Evolutionary conservation across 2,329 filamentous ascomycete species (phyloP), one percentile per base, ranked within the genome.

Genomic region (Fusarium avenaceum): DNA sequence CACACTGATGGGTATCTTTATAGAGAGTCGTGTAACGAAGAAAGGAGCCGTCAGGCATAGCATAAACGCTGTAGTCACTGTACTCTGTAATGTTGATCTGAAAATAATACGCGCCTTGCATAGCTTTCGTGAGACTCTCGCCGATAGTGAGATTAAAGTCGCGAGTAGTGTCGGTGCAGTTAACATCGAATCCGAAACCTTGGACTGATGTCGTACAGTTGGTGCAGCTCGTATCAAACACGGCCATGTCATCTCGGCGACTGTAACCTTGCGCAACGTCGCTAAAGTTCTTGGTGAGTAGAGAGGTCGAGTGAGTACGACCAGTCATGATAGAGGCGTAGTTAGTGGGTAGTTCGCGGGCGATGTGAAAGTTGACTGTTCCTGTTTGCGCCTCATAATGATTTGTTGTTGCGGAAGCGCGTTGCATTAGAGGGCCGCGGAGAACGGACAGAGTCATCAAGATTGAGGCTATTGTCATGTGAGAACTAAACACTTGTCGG

Each of bases 391-490:
- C 38, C 11, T 56, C 38, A n/a, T 50, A 70, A 15, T 45, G 17
- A 13, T 71, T 71, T 13, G 65, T 33, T 1, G 69, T 71, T 2
- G 63, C 55, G 1, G 69, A 71, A 1, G 69, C 69, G 4, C 65
- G 66, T 8, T 71, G 69, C 69, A 71, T 51, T 0, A 71, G 35
- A 3, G 69, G 69, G 1, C 69, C 69, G 3, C 69, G 57, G 6
- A 71, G 19, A 11, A 71, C 69, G 2, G 69, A 71, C 3, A 71
- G 9, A 24, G 69, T 71, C 69, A 71, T 71, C 1, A 71, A 9
- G 1, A 71, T 55, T 0, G 69, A 67, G 13, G 69, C 69, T 71
- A 5, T n/a, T 11, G 3, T 11, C 7, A 13, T 57, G 5, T 60
- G 6, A 50, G 33, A 6, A 44, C 4, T 13, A 13, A 35, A 1